These are phyloP conservation scores for Phytophthora pini DNA, from an alignment of 352 stramenopile genomes.

Conservation along the genomic window DNA sequence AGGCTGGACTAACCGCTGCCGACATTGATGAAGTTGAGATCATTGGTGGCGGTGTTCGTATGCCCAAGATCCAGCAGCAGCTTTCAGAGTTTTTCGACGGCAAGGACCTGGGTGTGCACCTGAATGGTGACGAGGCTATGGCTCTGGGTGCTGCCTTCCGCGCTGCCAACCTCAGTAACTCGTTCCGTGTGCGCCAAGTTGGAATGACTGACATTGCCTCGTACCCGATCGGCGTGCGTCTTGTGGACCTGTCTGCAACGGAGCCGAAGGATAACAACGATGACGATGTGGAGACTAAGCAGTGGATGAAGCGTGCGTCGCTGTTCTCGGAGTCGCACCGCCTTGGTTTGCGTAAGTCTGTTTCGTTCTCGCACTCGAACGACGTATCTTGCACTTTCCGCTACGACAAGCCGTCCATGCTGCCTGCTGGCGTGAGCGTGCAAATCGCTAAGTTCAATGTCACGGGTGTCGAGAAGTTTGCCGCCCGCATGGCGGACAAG, in stretches of 20 bases:
- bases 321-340: constrained; percentile 90
- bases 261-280: constrained; percentile 53
- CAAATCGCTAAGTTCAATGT: constrained; percentile 94
- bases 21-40: constrained; percentile 97
- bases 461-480: constrained; percentile 92
- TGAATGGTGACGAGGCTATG: constrained; percentile 99
- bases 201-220: constrained; percentile 94
- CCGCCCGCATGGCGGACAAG: constrained; percentile 89
- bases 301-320: constrained; percentile 92
- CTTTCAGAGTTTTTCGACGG: constrained; percentile 74
- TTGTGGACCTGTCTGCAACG: constrained; percentile 78
- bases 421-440: constrained; percentile 72
- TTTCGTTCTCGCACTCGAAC: constrained; percentile 94
- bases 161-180: constrained; percentile 96
- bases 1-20: constrained; percentile 89
- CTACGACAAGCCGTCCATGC: constrained; percentile 89
- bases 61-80: constrained; percentile 95
- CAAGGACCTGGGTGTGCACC: constrained; percentile 94
- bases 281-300: constrained; percentile 63
- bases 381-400: constrained; percentile 93
- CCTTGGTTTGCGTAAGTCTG: constrained; percentile 93
- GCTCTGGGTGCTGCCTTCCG: constrained; percentile 95
- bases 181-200: constrained; percentile 96
- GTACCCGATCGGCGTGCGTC: constrained; percentile 89
- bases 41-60: constrained; percentile 96